Base-by-base conservation (phyloP, 441 rosid genomes). In the Pelargonium fulgidum region DNA sequence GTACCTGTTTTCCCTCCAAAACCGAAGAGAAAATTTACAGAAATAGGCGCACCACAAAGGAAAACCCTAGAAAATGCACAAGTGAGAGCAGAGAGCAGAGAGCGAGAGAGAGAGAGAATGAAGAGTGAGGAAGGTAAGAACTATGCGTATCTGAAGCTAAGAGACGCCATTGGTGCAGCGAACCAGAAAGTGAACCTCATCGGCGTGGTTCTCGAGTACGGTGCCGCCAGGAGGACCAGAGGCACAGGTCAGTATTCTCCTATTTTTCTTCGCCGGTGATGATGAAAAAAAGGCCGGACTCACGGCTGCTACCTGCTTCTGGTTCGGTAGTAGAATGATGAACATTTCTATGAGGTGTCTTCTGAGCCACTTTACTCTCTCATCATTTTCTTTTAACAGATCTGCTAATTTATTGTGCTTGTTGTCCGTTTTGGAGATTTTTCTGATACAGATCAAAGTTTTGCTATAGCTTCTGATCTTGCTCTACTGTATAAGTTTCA, bases 211-310 rank as follows among this genome's bases (percentile, higher is more conserved):
- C 64, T 78, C 47, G 88, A 84, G 81, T 74, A 74, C 65, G 82
- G 81, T 59, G 39, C 70, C 52, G 84, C 84, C 20, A 79, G 63
- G 77, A 64, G 56, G n/a, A 70, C 73, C 76, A 78, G 67, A 52
- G 87, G 89, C 73, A 66, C 84, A 17, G 91, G 89, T 22, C 24
- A 22, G 24, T 87, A 78, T 64, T 5, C 70, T 41, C 64, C 2
- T 22, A 24, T 4, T 17, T 39, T 14, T 33, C 29, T 45, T 12
- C 6, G 42, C 68, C 79, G 85, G 85, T 84, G 0, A 66, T 86
- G 87, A 83, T 79, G 89, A 85, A 71, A 71, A 65, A 81, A 84
- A 84, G 89, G 86, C 87, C 87, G 89, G 83, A 69, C 87, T 80
- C 79, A 85, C 86, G 74, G 81, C 86, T 84, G 86, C 89, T 63